Base-by-base conservation (phyloP, 306 rosid genomes). In the Cucurbita pepo region DNA sequence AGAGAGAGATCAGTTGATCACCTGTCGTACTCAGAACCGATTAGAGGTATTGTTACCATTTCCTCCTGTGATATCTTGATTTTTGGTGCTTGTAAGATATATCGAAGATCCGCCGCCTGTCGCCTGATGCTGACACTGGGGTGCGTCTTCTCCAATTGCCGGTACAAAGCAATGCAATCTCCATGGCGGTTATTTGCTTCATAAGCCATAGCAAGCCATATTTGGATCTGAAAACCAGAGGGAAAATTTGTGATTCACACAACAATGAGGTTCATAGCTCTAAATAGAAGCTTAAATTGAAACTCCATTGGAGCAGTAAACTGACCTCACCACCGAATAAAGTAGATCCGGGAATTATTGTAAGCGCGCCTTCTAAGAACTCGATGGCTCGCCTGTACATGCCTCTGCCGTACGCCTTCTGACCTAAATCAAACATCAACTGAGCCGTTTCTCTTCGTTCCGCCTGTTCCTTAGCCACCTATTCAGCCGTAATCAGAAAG, bases 151-250 rank as follows among this genome's bases (percentile, higher is more conserved):
- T 94, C 98, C 78, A 94, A 79, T 77, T 86, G 92, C 84, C 51
- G 64, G 90, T 94, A 94, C 5, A 94, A 86, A 43, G 84, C 92
- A 77, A 94, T 94, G 83, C 98, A 94, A 77, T 90, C 98, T 0
- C 72, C 58, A 55, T 90, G 98, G 74, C 98, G 96, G 69, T 86
- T 85, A 54, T 90, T 80, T 63, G 98, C 98, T 73, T 94, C 98
- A 43, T 94, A 94, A n/a, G 98, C 98, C 97, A 94, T 94, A 54
- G 97, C 98, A 77, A 94, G 86, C 97, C 98, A 94, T 80, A 94
- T 94, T 79, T 91, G 96, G 57, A 94, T 90, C 98, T 94, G 88
- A 80, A 79, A 81, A 73, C 70, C 62, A 60, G 37, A 25, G 45
- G 56, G 50, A 34, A 15, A 62, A 10, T 10, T 51, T 61, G n/a